Percentiles rank a stretch among this genome's conserved stretches.
Evolutionary conservation across 257 asterid genomes (phyloP).

Genomic region (Fraxinus cuspidata): DNA sequence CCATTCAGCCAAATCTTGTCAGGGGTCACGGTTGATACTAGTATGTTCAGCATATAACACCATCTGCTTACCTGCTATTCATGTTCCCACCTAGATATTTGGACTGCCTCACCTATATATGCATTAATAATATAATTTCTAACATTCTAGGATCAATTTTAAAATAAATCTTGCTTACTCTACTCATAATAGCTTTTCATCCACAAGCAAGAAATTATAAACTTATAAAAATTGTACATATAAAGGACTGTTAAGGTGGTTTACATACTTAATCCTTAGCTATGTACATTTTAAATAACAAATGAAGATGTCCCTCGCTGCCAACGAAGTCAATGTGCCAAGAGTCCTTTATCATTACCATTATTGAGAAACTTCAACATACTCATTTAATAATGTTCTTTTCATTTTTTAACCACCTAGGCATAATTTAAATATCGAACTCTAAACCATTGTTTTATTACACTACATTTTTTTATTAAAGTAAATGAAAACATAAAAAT

Average conservation of each 20-base stretch:
- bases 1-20: too few relatives aligned
- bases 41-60: slow-evolving; percentile 18
- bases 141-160: slow-evolving; percentile 19
- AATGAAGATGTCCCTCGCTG: neutral
- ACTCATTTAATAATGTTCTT: neutral
- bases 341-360: neutral
- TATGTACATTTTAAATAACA: neutral
- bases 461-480: neutral
- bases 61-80: neutral
- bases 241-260: neutral
- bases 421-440: neutral
- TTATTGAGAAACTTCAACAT: neutral
- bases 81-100: slow-evolving; percentile 17
- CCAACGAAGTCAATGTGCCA: neutral
- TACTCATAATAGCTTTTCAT: slow-evolving; percentile 4
- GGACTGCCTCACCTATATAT: slow-evolving; percentile 3
- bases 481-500: neutral
- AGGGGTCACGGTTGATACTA: slow-evolving; percentile 2
- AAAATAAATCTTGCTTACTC: slow-evolving; percentile 1
- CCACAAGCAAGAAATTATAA: neutral
- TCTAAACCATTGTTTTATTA: neutral
- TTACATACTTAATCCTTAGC: neutral
- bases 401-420: neutral
- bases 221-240: neutral
- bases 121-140: slow-evolving; percentile 17